Base-by-base conservation (phyloP, 2,329 filamentous ascomycete species). In the Cladosporium sp. region DNA sequence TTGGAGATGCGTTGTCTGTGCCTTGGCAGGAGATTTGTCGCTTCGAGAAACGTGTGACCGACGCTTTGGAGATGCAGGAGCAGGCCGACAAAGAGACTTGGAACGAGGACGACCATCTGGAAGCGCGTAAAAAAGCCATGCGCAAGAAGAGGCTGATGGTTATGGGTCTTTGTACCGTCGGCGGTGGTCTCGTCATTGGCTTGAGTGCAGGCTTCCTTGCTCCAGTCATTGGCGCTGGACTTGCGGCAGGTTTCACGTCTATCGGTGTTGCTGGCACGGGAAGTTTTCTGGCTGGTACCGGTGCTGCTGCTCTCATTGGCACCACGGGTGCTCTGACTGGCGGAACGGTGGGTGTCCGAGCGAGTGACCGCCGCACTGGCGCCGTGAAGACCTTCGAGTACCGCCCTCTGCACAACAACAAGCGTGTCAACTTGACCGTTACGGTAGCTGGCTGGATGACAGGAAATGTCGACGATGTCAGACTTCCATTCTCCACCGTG, bases 361-460 rank as follows among this genome's bases (percentile, higher is more conserved):
- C 93, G 20, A 90, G 91, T n/a, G 78, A 88, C 61, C 80, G 91
- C 60, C 80, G 93, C 59, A 97, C 88, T 1, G 92, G 93, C 12
- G 84, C 91, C 1, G 94, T 98, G 51, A 90, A 85, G 69, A 98
- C 93, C 0, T 98, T 97, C 63, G 93, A 98, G 69, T 98, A 97
- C 66, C 82, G 92, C 38, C 93, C 93, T 6, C 73, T 98, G 39
- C 91, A 97, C 74, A 98, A 98, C 72, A 97, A 97, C 70, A 98
- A 98, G 71, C 80, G 91, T 51, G 88, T 96, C 33, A 97, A 98
- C 61, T 78, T 98, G 25, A 93, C 98, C 56, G 83, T 98, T 33
- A 97, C 93, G 0, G 82, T 98, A 25, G 90, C 92, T 0, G 93
- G 93, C 3, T 98, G 93, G 93, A 94, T 98, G 86, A 96, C 89